Conservation (phyloP, 176 grass and related monocot species). For the Miscanthus lutarioriparius region DNA sequence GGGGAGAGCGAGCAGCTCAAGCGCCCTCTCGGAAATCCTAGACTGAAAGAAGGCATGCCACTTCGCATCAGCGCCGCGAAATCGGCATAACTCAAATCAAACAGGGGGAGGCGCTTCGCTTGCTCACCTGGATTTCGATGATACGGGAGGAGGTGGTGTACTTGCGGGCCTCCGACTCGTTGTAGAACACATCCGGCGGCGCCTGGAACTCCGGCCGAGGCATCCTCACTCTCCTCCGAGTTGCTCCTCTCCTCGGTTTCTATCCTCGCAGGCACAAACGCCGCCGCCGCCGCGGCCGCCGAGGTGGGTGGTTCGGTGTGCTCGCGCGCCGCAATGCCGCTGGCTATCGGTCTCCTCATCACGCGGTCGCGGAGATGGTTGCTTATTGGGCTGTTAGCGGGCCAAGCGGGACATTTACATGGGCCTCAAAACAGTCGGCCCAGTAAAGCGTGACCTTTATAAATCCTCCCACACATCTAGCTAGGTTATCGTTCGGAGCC, state of each 20-base stretch:
- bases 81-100: background rate
- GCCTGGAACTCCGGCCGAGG: constrained; percentile 89
- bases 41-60: constrained; percentile 38
- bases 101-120: background rate
- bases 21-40: constrained; percentile 90
- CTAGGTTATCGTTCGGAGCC: background rate
- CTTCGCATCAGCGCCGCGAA: background rate
- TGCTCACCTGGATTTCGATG: constrained; percentile 85
- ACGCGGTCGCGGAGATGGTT: background rate
- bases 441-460: background rate
- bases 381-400: background rate
- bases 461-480: constrained; percentile 5
- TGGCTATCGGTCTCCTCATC: background rate
- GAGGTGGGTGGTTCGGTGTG: background rate
- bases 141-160: constrained; percentile 98
- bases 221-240: constrained; percentile 36
- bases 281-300: constrained; percentile 14
- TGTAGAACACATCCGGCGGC: constrained; percentile 96
- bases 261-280: background rate
- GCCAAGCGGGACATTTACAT: background rate
- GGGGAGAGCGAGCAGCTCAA: constrained; percentile 79
- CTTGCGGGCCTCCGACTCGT: constrained; percentile 88
- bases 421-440: background rate
- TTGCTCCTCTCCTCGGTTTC: background rate
- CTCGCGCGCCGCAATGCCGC: constrained; percentile 30